phyloP scores from a whole-genome alignment of 2,329 filamentous ascomycete genomes.

The Scytalidium lignicola region DNA sequence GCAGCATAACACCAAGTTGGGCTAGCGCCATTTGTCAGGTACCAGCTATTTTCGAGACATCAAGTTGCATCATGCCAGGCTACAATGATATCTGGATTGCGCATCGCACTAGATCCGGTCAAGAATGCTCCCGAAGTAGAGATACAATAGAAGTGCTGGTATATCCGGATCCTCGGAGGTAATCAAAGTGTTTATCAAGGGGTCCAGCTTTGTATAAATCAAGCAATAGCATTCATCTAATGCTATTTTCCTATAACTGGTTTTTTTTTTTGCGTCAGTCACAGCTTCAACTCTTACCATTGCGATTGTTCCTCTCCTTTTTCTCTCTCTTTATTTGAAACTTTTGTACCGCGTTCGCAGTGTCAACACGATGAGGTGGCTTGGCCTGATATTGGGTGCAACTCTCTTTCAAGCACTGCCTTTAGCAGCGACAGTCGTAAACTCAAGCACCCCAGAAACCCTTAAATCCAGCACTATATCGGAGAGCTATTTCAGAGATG shows the following conservation, averaged over 20 bases:
- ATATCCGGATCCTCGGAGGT: background rate
- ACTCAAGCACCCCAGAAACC: slow-evolving; percentile 5
- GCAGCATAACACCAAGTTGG: background rate
- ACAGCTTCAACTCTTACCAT: too few species aligned
- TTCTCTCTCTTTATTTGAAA: too few species aligned
- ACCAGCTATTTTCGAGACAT: background rate
- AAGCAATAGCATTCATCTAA: too few species aligned
- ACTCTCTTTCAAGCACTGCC: slow-evolving; percentile 8
- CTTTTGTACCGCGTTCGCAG: background rate
- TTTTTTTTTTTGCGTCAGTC: too few species aligned
- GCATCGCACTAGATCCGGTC: background rate
- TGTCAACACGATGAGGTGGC: slow-evolving; percentile 6
- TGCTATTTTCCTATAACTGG: too few species aligned
- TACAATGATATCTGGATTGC: background rate
- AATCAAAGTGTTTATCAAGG: background rate
- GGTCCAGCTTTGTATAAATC: background rate
- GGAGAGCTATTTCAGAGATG: slow-evolving; percentile 9
- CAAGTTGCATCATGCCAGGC: too few species aligned
- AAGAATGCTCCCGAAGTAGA: background rate
- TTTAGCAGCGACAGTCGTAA: slow-evolving; percentile 6
- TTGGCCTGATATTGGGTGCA: slow-evolving; percentile 2
- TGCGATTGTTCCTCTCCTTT: too few species aligned
- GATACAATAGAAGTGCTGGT: background rate
- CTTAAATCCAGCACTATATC: slow-evolving; percentile 1
- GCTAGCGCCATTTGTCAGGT: background rate